A percentile compares a stretch with the other conserved stretches of the same genome.
Conservation (phyloP, 192 early-diverging fungal genomes). For the Glomus cerebriforme region DNA sequence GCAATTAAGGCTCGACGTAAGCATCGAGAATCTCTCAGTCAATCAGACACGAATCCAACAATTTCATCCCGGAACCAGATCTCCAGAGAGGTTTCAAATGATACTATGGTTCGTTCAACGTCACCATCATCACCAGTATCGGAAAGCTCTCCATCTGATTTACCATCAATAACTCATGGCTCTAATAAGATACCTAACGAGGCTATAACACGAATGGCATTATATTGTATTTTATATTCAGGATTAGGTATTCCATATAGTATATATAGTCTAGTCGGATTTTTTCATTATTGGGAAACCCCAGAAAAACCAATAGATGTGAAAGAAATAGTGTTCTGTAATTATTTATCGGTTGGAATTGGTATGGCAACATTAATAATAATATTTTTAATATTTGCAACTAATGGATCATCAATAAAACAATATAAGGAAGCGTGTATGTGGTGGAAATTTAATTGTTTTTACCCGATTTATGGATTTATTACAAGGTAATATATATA, state of each 20-base stretch:
- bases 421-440: background rate
- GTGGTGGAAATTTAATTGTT: background rate
- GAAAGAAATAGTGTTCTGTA: background rate
- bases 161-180: background rate
- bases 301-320: background rate
- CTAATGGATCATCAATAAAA: background rate
- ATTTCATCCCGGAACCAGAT: background rate
- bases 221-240: background rate
- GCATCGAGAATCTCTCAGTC: background rate
- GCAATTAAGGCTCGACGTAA: background rate
- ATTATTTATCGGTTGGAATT: background rate
- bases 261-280: background rate
- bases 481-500: background rate
- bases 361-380: background rate
- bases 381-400: background rate
- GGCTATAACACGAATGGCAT: background rate
- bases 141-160: background rate
- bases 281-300: background rate
- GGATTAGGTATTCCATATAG: background rate
- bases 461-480: background rate
- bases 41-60: background rate
- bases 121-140: background rate
- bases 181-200: background rate
- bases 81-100: no score
- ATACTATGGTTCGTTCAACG: background rate